phyloP scores from a whole-genome alignment of 2,329 filamentous ascomycete genomes.

The Neopestalotiopsis sp. region DNA sequence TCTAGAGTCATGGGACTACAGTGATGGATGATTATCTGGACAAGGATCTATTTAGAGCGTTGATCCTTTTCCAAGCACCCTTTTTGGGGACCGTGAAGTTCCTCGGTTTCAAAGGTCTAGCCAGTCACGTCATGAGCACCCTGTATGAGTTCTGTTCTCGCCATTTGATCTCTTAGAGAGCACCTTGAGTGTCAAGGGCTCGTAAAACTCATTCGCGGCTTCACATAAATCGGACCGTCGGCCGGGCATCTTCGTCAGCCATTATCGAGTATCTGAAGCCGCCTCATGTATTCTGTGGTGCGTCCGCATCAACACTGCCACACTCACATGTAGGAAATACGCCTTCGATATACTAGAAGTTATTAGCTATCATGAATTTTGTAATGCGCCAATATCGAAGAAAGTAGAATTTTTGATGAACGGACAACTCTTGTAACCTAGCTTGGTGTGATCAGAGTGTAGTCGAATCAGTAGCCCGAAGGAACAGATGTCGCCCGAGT shows the following conservation, averaged over 20 bases:
- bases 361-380: too few relatives aligned
- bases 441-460: too few relatives aligned
- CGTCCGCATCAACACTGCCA: neutral
- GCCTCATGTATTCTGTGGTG: neutral
- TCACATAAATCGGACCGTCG: too few relatives aligned
- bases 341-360: too few relatives aligned
- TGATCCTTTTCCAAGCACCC: slow-evolving; percentile 48
- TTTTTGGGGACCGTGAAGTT: slow-evolving; percentile 46
- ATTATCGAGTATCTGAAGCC: neutral
- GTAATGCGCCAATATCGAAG: too few relatives aligned
- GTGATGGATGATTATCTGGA: slow-evolving; percentile 26
- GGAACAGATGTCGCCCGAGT: too few relatives aligned
- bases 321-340: neutral
- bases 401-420: too few relatives aligned
- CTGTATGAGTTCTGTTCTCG: neutral
- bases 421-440: too few relatives aligned
- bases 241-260: too few relatives aligned
- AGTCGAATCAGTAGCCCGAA: too few relatives aligned
- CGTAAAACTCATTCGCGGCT: neutral
- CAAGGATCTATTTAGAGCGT: slow-evolving; percentile 50
- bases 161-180: neutral
- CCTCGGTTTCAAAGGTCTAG: slow-evolving; percentile 53
- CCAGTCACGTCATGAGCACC: slow-evolving; percentile 54
- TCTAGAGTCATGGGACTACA: neutral
- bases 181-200: neutral